Base-by-base conservation (phyloP, 2,329 filamentous ascomycete species). In the Penicillium sp. region DNA sequence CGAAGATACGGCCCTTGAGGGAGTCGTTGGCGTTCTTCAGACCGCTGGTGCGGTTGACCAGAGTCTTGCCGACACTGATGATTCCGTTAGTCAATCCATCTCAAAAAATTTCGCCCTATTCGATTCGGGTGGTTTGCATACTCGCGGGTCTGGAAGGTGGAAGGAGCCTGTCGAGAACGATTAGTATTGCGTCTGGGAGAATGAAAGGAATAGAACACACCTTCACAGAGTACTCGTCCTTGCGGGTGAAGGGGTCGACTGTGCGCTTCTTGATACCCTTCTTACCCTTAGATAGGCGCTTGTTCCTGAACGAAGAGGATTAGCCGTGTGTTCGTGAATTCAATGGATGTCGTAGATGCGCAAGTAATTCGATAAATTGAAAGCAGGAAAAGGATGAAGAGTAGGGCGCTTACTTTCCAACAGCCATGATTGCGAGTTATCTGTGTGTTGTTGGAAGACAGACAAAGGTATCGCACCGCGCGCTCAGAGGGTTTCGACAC, bases 221-320 rank as follows among this genome's bases (percentile, higher is more conserved):
- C 88, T 97, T 97, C 82, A 99, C 88, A 76, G 89, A 90, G 85
- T 93, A 99, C 91, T 96, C 97, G 81, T 97, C 94, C 87, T 99
- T 99, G 79, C 93, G 90, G 76, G 93, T 87, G 86, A 97, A 97
- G 76, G 94, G 93, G 82, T 99, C 94, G 74, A 89, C 84, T 76
- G 93, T 93, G 85, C 93, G 93, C 93, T 99, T 97, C 91, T 97
- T 97, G 80, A 97, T 86, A 82, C 94, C 93, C 89, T 99, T 99
- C 91, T 97, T 99, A 85, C 94, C 94, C 88, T 99, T 99, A 70
- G 94, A 97, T 85, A 99, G 88, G 87, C 94, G 92, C 92, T 99
- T 99, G 89, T 99, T 99, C 91, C 89, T 92, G 72, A 29, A 57
- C 47, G 50, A 50, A 49, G 47, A 45, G 35, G 27, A 49, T 68